Evolutionary conservation across 2,329 filamentous ascomycete genomes (phyloP).

Genomic region (Cladophialophora chaetospira): DNA sequence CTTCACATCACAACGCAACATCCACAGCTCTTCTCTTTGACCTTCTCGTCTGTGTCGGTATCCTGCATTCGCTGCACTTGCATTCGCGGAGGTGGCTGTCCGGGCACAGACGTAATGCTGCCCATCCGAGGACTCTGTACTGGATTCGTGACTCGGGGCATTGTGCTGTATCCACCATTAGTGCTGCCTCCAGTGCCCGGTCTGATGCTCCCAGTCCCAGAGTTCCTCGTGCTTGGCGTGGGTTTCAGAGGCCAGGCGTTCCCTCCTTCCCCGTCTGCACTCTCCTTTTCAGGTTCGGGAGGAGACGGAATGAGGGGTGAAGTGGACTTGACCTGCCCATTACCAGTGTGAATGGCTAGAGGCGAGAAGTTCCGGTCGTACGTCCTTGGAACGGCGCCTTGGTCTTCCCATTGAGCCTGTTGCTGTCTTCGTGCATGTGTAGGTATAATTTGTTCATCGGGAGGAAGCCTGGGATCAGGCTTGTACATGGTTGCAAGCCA

Average conservation of each 20-base stretch:
- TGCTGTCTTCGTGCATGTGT: slow-evolving; percentile 89
- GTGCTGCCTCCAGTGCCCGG: slow-evolving; percentile 48
- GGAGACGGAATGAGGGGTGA: slow-evolving; percentile 21
- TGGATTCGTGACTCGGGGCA: slow-evolving; percentile 49
- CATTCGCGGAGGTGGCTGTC: slow-evolving; percentile 39
- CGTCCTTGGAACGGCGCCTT: slow-evolving; percentile 79
- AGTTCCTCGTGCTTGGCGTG: slow-evolving; percentile 30
- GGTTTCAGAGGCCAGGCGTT: slow-evolving; percentile 37
- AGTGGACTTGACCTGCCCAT: slow-evolving; percentile 29
- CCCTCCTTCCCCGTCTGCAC: slow-evolving; percentile 16
- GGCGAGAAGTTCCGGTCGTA: slow-evolving; percentile 89
- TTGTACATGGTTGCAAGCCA: slow-evolving; percentile 96
- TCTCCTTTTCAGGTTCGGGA: slow-evolving; percentile 16
- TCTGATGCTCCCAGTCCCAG: slow-evolving; percentile 32
- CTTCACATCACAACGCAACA: slow-evolving; percentile 76
- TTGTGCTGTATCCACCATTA: slow-evolving; percentile 51
- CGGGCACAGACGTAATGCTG: slow-evolving; percentile 32
- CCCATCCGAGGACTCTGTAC: slow-evolving; percentile 26
- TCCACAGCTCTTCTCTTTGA: slow-evolving; percentile 63
- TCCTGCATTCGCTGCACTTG: slow-evolving; percentile 49
- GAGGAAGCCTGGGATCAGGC: slow-evolving; percentile 88
- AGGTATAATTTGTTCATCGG: slow-evolving; percentile 91
- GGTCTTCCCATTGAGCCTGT: slow-evolving; percentile 92
- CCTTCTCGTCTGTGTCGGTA: slow-evolving; percentile 57
- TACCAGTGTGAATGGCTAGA: slow-evolving; percentile 56